A percentile compares a stretch with the other conserved stretches of the same genome.
phyloP scores from a whole-genome alignment of 2,329 filamentous ascomycete genomes.

The Neurospora crassa region DNA sequence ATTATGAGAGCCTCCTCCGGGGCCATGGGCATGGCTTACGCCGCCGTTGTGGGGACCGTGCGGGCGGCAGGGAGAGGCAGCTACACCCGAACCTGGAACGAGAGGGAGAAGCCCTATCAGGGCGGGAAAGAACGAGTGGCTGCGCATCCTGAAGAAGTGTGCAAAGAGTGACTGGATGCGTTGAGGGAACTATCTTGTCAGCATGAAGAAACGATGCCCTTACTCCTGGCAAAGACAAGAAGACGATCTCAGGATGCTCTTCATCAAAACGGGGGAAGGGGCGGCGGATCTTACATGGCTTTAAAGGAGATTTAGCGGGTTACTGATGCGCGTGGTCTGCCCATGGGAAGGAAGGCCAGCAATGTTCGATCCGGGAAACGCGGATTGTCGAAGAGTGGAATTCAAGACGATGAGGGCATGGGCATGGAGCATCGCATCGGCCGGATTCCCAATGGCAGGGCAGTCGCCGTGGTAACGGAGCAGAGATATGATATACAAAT shows the following conservation, averaged over 20 bases:
- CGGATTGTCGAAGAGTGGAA: neutral
- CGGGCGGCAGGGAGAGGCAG: neutral
- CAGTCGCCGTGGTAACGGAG: neutral
- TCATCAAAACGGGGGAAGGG: neutral
- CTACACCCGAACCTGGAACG: neutral
- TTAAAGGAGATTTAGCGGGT: neutral
- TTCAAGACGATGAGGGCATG: neutral
- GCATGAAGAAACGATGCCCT: neutral
- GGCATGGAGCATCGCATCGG: neutral
- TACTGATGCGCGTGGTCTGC: neutral
- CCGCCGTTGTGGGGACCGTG: neutral
- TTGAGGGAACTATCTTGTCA: neutral
- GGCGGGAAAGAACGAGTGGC: conserved; percentile 7
- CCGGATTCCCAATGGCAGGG: neutral
- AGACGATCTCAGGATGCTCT: neutral
- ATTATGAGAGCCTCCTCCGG: neutral
- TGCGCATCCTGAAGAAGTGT: conserved; percentile 9
- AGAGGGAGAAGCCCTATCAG: neutral
- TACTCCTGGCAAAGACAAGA: neutral
- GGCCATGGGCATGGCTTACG: neutral
- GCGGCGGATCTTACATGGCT: neutral
- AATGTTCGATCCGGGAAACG: neutral
- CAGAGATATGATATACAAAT: neutral
- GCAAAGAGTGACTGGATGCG: conserved; percentile 6
- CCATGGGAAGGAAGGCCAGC: neutral